Evolutionary conservation across 495 filamentous ascomycete species (phyloP).

Genomic region (Aspergillus ellipticus): DNA sequence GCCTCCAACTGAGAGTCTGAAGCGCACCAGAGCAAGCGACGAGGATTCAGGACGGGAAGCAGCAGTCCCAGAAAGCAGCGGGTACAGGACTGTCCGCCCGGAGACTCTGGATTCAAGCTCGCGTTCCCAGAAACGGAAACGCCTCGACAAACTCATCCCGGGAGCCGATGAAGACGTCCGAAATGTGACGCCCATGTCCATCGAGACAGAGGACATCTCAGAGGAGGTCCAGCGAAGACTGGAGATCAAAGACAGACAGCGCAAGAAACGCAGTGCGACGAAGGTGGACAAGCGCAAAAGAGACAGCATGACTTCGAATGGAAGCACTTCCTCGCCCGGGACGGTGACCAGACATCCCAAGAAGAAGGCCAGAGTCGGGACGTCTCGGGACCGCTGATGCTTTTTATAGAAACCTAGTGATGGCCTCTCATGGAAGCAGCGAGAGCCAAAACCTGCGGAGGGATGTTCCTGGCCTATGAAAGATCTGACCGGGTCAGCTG

Average conservation of each 20-base stretch:
- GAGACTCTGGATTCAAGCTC: not conserved
- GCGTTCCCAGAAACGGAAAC: constrained; percentile 22
- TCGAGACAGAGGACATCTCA: constrained; percentile 48
- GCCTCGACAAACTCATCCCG: constrained; percentile 15
- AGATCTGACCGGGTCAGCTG: too few relatives aligned
- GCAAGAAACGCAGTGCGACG: constrained; percentile 21
- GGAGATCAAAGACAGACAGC: constrained; percentile 35
- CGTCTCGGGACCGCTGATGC: not conserved
- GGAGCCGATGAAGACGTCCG: constrained; percentile 17
- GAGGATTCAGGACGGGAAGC: not conserved
- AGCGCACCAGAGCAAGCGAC: not conserved
- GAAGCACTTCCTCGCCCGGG: constrained; percentile 20
- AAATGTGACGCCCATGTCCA: constrained; percentile 20
- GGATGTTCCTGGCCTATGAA: too few relatives aligned
- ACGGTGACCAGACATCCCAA: constrained; percentile 5
- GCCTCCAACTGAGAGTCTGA: not conserved
- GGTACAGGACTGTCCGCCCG: not conserved
- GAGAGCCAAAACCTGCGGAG: too few relatives aligned
- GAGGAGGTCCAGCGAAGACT: constrained; percentile 41
- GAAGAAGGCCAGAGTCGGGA: constrained; percentile 24
- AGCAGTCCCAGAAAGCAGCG: not conserved
- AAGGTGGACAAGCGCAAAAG: constrained; percentile 39
- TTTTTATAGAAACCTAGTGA: not conserved
- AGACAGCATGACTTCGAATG: constrained; percentile 36
- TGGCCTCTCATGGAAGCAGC: not conserved